phyloP scores from a whole-genome alignment of 768 basidiomycete species.

The Auricularia sp. region DNA sequence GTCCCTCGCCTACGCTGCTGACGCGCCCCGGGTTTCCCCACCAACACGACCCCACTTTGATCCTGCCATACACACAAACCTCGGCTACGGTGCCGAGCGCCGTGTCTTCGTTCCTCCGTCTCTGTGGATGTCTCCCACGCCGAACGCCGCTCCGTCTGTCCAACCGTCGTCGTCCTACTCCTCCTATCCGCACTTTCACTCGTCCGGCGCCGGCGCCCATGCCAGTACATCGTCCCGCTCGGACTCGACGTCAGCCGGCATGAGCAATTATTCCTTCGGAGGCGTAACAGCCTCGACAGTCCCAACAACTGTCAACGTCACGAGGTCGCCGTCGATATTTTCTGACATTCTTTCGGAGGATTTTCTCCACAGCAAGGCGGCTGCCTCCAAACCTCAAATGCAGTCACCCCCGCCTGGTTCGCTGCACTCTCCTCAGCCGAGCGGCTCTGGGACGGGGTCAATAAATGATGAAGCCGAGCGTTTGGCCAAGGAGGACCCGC shows the following conservation, averaged over 20 bases:
- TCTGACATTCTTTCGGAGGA: constrained; percentile 64
- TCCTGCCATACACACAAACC: not conserved
- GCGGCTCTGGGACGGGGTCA: constrained; percentile 30
- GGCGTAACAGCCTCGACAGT: constrained; percentile 21
- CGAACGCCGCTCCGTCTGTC: constrained; percentile 24
- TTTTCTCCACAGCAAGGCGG: constrained; percentile 34
- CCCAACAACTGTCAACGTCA: constrained; percentile 22
- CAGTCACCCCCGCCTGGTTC: constrained; percentile 23
- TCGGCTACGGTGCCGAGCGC: not conserved
- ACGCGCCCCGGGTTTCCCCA: not conserved
- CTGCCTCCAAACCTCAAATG: constrained; percentile 33
- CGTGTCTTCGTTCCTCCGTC: constrained; percentile 53
- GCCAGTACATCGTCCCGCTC: constrained; percentile 15
- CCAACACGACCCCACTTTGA: not conserved
- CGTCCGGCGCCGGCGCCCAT: constrained; percentile 19
- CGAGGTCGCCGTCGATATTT: constrained; percentile 40
- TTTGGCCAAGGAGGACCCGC: constrained; percentile 74
- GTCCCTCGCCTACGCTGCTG: not conserved
- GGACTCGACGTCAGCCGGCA: not conserved
- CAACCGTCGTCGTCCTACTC: not conserved
- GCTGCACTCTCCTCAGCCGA: constrained; percentile 54
- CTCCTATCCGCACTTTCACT: constrained; percentile 7
- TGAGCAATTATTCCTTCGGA: not conserved
- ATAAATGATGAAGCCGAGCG: constrained; percentile 45
- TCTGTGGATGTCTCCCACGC: constrained; percentile 74